phyloP scores from a whole-genome alignment of 1,284 basidiomycete species.

The Heterobasidion irregulare region DNA sequence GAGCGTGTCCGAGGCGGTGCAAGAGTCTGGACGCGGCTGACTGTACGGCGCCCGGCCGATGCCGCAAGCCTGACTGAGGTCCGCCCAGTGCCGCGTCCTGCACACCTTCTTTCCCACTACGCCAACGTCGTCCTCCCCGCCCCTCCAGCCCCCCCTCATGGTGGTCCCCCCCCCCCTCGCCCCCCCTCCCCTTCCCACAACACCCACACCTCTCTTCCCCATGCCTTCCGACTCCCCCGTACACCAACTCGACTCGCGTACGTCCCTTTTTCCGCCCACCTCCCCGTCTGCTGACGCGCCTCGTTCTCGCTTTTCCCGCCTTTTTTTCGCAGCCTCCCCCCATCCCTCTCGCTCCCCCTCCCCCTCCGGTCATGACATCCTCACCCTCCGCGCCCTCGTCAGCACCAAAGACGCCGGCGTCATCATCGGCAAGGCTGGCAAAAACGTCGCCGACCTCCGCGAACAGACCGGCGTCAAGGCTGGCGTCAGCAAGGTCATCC shows the following conservation, averaged over 20 bases:
- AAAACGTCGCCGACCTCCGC: conserved; percentile 94
- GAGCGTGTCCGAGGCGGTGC: background rate
- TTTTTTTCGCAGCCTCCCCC: conserved; percentile 23
- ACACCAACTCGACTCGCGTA: conserved; percentile 42
- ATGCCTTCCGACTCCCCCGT: conserved; percentile 58
- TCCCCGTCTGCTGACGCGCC: conserved; percentile 3
- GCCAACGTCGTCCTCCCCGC: background rate
- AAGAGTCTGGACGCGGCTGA: background rate
- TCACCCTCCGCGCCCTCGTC: conserved; percentile 90
- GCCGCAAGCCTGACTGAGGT: background rate
- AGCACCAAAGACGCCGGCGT: conserved; percentile 95
- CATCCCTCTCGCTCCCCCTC: conserved; percentile 65
- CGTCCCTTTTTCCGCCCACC: conserved; percentile 13
- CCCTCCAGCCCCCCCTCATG: conserved; percentile 12
- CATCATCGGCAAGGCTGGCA: conserved; percentile 93
- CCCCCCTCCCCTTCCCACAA: conserved; percentile 21
- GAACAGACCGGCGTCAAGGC: conserved; percentile 96
- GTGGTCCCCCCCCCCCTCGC: conserved; percentile 15
- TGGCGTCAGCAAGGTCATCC: conserved; percentile 97
- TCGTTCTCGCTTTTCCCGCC: conserved; percentile 2
- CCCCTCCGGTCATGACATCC: conserved; percentile 50
- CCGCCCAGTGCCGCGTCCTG: background rate
- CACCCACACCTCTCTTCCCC: conserved; percentile 21
- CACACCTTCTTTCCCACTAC: background rate
- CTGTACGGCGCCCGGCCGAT: background rate